These are phyloP conservation scores for Metahyphopichia silvanorum DNA, from an alignment of 805 yeast genomes.

Conservation along the genomic window DNA sequence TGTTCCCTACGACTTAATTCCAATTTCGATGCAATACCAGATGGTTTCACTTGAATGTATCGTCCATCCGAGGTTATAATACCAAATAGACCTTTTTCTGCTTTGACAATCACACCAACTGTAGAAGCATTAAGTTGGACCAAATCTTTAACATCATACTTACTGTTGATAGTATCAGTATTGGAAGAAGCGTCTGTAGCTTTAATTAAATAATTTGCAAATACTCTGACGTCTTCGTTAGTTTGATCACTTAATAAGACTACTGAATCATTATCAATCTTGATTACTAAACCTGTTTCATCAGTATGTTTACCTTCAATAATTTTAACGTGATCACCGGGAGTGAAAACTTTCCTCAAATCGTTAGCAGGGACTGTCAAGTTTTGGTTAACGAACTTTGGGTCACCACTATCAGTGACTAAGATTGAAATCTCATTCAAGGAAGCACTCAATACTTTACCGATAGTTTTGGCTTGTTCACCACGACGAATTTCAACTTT, in stretches of 20 bases:
- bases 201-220: conserved; percentile 84
- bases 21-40: conserved; percentile 78
- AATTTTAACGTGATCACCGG: conserved; percentile 95
- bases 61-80: conserved; percentile 83
- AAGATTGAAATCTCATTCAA: conserved; percentile 50
- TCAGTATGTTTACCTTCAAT: conserved; percentile 88
- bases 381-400: conserved; percentile 49
- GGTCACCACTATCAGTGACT: conserved; percentile 55
- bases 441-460: conserved; percentile 68
- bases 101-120: conserved; percentile 86
- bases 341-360: conserved; percentile 77
- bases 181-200: conserved; percentile 77
- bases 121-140: conserved; percentile 82
- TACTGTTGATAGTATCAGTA: conserved; percentile 62
- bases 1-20: conserved; percentile 63
- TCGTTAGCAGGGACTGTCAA: conserved; percentile 81
- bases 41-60: conserved; percentile 65
- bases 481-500: conserved; percentile 88
- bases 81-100: conserved; percentile 82
- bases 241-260: conserved; percentile 88
- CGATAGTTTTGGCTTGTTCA: conserved; percentile 88
- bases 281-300: conserved; percentile 92
- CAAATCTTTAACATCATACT: conserved; percentile 83
- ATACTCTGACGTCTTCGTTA: conserved; percentile 83
- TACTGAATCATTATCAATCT: conserved; percentile 78